Evolutionary conservation across 148 eudicot species (phyloP).

Genomic region (Chenopodium suecicum): DNA sequence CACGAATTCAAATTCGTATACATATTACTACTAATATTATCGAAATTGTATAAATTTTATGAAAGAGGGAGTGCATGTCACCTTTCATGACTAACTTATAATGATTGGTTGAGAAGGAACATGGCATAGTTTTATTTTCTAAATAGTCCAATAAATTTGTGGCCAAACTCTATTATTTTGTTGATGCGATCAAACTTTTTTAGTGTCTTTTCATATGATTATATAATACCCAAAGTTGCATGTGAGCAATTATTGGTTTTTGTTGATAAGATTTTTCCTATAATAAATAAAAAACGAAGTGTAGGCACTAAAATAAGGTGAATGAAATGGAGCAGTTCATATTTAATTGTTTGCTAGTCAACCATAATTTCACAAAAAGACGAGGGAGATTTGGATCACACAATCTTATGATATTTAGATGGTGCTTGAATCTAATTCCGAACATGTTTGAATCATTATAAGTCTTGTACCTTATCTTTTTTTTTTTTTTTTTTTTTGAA

Average conservation of each 20-base stretch:
- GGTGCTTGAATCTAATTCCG: neutral
- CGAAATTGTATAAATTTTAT: no score
- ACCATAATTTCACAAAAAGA: neutral
- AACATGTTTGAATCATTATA: neutral
- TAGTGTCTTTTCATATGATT: no score
- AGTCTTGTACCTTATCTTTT: no score
- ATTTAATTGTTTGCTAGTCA: neutral
- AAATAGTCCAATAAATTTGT: neutral
- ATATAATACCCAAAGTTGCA: neutral
- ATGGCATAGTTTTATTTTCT: neutral
- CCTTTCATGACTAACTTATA: neutral
- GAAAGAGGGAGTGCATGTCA: neutral
- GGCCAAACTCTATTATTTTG: neutral
- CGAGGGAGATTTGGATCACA: neutral
- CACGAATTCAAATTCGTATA: no score
- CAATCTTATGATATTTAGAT: neutral
- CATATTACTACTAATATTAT: no score
- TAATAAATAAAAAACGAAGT: neutral
- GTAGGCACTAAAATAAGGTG: neutral
- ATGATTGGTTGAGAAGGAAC: neutral
- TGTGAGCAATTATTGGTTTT: neutral
- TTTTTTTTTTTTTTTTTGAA: no score
- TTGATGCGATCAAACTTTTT: neutral
- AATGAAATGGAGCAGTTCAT: neutral
- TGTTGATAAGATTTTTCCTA: neutral